Conservation (phyloP, 2,329 filamentous ascomycete genomes). For the Colletotrichum trifolii region DNA sequence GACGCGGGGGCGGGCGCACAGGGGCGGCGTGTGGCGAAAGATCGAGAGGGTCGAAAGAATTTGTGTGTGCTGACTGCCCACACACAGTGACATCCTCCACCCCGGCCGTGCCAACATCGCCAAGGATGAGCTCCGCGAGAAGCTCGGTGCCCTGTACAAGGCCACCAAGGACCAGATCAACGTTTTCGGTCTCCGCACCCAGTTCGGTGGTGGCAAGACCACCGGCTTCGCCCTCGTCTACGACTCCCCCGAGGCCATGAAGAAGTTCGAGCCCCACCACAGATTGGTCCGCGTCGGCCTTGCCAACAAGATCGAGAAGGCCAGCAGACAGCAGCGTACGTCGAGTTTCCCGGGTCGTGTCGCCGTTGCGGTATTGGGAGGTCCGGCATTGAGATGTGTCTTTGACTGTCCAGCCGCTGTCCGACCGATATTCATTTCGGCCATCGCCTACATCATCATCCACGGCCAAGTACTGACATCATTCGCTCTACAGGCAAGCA, state of each 20-base stretch:
- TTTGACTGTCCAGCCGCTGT: constrained; percentile 24
- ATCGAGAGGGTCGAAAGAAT: not conserved
- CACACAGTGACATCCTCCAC: constrained; percentile 95
- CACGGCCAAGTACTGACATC: constrained; percentile 38
- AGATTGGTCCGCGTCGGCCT: constrained; percentile 93
- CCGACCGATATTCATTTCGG: constrained; percentile 28
- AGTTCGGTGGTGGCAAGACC: constrained; percentile 99
- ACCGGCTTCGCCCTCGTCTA: constrained; percentile 99
- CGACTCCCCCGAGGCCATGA: constrained; percentile 97
- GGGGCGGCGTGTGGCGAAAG: not conserved
- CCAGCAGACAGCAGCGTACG: constrained; percentile 99
- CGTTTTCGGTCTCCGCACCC: constrained; percentile 98
- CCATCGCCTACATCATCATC: not conserved
- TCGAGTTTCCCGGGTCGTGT: constrained; percentile 48
- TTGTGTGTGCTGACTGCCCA: constrained; percentile 28
- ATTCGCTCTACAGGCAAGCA: constrained; percentile 84
- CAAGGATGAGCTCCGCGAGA: constrained; percentile 97
- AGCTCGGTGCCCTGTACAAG: constrained; percentile 97
- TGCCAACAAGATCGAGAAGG: constrained; percentile 95
- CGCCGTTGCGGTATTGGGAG: not conserved
- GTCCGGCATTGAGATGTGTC: not conserved
- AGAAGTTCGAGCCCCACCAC: constrained; percentile 99
- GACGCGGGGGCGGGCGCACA: not conserved
- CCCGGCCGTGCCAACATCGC: constrained; percentile 98
- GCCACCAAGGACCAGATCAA: constrained; percentile 96